A percentile compares a stretch with the other conserved stretches of the same genome.
Evolutionary conservation across 2,329 filamentous ascomycete genomes (phyloP).

Genomic region (Trichoderma brevicompactum): DNA sequence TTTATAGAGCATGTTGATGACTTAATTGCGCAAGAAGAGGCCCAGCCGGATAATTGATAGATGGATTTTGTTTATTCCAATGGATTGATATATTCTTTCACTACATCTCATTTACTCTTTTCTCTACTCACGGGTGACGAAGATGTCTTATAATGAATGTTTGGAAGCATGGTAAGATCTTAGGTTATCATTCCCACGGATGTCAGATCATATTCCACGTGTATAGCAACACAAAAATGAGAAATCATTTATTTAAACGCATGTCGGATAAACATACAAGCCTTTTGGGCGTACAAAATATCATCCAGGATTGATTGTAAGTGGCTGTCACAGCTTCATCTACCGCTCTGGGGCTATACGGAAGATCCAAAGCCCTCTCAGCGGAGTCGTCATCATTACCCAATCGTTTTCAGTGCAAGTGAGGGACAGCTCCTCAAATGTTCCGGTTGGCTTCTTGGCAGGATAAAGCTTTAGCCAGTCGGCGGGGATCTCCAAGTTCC

Average conservation of each 20-base stretch:
- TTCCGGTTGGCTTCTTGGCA: not conserved
- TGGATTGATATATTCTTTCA: not conserved
- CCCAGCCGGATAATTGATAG: not conserved
- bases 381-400: not conserved
- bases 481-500: not conserved
- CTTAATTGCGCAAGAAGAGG: not conserved
- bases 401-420: not conserved
- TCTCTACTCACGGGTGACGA: not conserved
- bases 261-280: slow-evolving; percentile 12
- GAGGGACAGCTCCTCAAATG: not conserved
- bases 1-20: slow-evolving; percentile 38
- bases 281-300: not conserved
- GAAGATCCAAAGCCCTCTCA: not conserved
- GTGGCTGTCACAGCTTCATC: not conserved
- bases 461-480: slow-evolving; percentile 25
- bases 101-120: not conserved
- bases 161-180: not conserved
- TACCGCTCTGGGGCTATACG: not conserved
- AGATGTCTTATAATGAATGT: slow-evolving; percentile 4
- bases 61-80: not conserved
- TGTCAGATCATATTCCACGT: not conserved
- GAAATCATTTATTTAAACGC: not conserved
- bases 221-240: not conserved
- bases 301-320: no score
- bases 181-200: not conserved